Evolutionary conservation across 75 land plant genomes (phyloP).

Genomic region (Azolla pinnata): DNA sequence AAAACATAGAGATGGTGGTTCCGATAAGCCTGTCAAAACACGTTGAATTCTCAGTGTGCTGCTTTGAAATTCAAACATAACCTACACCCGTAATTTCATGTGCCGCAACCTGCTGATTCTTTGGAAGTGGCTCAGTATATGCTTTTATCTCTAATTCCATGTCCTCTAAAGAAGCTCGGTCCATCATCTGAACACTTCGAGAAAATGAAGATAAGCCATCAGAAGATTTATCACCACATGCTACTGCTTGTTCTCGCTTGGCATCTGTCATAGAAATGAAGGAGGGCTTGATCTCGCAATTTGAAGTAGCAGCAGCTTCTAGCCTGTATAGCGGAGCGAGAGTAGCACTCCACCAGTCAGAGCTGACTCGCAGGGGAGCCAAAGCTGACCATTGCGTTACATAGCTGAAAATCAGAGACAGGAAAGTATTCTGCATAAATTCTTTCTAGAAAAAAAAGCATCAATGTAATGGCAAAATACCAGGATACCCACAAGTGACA

Average conservation of each 20-base stretch:
- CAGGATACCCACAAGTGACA: too few relatives aligned
- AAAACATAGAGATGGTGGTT: conserved; percentile 80
- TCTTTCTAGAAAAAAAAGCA: not conserved
- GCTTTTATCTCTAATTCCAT: conserved; percentile 80
- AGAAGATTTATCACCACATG: too few relatives aligned
- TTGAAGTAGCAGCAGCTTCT: conserved; percentile 50
- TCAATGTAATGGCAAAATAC: too few relatives aligned
- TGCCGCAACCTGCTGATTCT: conserved; percentile 88
- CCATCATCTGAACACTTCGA: too few relatives aligned
- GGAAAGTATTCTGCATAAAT: not conserved
- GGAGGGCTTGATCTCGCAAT: too few relatives aligned
- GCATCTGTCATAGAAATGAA: too few relatives aligned
- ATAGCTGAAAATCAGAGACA: conserved; percentile 43
- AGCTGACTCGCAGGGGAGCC: conserved; percentile 47
- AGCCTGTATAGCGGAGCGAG: conserved; percentile 63
- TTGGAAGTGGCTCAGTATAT: conserved; percentile 90
- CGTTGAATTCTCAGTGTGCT: too few relatives aligned
- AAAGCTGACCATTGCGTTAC: conserved; percentile 71
- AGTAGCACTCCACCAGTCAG: conserved; percentile 71
- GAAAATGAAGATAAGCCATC: not conserved
- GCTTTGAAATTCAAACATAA: too few relatives aligned
- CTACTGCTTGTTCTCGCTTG: too few relatives aligned
- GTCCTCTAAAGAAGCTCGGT: conserved; percentile 62
- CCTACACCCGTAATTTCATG: too few relatives aligned
- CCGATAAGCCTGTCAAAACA: conserved; percentile 66